Conservation (phyloP, 306 rosid genomes). For the Ormosia semicastrata region DNA sequence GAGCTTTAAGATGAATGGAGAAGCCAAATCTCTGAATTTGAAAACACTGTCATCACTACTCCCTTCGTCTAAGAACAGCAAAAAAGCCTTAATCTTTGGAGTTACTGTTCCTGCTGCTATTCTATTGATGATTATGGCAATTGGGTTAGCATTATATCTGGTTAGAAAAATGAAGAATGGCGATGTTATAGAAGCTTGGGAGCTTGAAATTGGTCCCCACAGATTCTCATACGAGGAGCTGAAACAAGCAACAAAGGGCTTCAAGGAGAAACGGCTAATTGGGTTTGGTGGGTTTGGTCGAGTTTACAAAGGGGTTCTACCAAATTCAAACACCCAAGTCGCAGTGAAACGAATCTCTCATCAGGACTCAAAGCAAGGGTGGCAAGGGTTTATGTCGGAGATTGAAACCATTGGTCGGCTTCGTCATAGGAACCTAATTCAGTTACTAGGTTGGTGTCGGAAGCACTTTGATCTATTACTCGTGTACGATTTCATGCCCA, state of each 20-base stretch:
- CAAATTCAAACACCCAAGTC: slow-evolving; percentile 25
- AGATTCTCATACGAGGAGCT: slow-evolving; percentile 40
- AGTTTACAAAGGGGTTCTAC: slow-evolving; percentile 43
- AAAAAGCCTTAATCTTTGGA: neutral
- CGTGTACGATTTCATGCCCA: slow-evolving; percentile 47
- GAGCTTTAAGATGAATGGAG: slow-evolving; percentile 43
- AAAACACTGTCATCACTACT: slow-evolving; percentile 30
- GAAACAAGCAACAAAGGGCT: slow-evolving; percentile 40
- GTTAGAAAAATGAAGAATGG: slow-evolving; percentile 29
- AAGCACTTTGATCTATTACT: slow-evolving; percentile 26
- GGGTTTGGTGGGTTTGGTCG: slow-evolving; percentile 55
- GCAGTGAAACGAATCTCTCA: slow-evolving; percentile 45
- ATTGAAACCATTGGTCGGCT: slow-evolving; percentile 45
- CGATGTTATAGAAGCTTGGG: slow-evolving; percentile 47
- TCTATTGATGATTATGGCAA: neutral
- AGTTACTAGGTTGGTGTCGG: slow-evolving; percentile 52
- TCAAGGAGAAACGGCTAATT: slow-evolving; percentile 32
- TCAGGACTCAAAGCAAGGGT: slow-evolving; percentile 38
- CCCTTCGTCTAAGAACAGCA: neutral
- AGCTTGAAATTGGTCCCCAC: slow-evolving; percentile 45
- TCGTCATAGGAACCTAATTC: slow-evolving; percentile 45
- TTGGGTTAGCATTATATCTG: neutral
- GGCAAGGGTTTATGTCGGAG: slow-evolving; percentile 40
- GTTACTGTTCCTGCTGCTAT: slow-evolving; percentile 9
- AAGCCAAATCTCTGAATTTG: slow-evolving; percentile 30